Percentiles rank a stretch among this genome's conserved stretches.
Conservation (phyloP, 2,329 filamentous ascomycete species). For the Hortaea werneckii region DNA sequence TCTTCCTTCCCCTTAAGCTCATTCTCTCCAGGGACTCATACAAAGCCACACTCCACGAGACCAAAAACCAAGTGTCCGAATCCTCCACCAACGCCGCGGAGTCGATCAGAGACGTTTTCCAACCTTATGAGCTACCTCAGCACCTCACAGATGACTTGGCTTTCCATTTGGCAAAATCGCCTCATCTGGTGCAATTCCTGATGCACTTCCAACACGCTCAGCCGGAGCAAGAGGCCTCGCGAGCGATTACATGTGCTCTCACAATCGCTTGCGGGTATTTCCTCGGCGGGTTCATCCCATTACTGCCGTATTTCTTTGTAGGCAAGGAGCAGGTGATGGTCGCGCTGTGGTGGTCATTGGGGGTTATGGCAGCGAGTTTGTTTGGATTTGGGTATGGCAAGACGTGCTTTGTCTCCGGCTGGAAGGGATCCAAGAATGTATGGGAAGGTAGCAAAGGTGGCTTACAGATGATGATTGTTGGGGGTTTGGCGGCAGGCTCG, state of each 20-base stretch:
- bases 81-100: slow-evolving; percentile 27
- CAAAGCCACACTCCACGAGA: slow-evolving; percentile 33
- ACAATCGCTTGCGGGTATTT: slow-evolving; percentile 61
- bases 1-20: neutral
- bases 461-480: slow-evolving; percentile 54
- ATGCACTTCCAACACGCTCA: slow-evolving; percentile 38
- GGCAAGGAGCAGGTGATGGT: slow-evolving; percentile 16
- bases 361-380: slow-evolving; percentile 48
- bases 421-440: slow-evolving; percentile 30
- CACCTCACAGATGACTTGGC: slow-evolving; percentile 11
- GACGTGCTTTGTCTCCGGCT: slow-evolving; percentile 28
- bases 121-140: slow-evolving; percentile 28
- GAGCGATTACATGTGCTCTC: slow-evolving; percentile 44
- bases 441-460: slow-evolving; percentile 49
- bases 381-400: slow-evolving; percentile 55
- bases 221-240: slow-evolving; percentile 27
- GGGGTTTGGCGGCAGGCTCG: slow-evolving; percentile 53
- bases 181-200: slow-evolving; percentile 29
- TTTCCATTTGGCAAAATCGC: slow-evolving; percentile 9
- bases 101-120: slow-evolving; percentile 33
- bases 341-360: slow-evolving; percentile 47
- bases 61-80: slow-evolving; percentile 26
- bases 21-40: slow-evolving; percentile 32
- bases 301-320: slow-evolving; percentile 56
- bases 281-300: slow-evolving; percentile 42